Conservation (phyloP, 1,284 basidiomycete genomes). For the Athelia psychrophila region DNA sequence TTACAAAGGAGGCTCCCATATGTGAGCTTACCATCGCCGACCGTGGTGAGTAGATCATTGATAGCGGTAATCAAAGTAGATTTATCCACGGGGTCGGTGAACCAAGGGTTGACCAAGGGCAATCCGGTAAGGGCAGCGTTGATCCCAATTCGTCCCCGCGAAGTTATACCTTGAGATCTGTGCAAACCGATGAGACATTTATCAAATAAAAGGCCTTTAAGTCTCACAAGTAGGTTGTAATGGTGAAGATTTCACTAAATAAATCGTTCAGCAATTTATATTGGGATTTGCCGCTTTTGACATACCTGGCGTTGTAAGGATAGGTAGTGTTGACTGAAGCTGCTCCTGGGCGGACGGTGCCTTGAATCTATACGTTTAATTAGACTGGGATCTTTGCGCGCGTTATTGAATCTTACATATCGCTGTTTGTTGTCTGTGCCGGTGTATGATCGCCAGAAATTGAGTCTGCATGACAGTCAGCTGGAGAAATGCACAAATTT, state of each 20-base stretch:
- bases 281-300: neutral
- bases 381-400: neutral
- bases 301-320: constrained; percentile 45
- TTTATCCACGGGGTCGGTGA: constrained; percentile 55
- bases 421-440: constrained; percentile 46
- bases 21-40: constrained; percentile 32
- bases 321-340: constrained; percentile 48
- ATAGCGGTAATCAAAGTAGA: constrained; percentile 45
- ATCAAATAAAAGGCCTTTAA: neutral
- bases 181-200: neutral
- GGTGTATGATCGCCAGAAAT: constrained; percentile 58
- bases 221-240: constrained; percentile 46
- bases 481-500: neutral
- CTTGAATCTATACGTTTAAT: constrained; percentile 41
- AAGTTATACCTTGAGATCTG: constrained; percentile 53
- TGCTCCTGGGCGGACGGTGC: constrained; percentile 63
- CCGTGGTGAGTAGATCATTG: constrained; percentile 41
- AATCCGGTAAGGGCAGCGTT: constrained; percentile 47
- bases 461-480: constrained; percentile 40
- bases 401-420: constrained; percentile 33
- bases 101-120: constrained; percentile 54
- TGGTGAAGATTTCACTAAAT: constrained; percentile 52
- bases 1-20: neutral
- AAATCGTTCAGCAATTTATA: neutral
- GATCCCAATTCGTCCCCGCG: constrained; percentile 60